phyloP scores from a whole-genome alignment of 2,329 filamentous ascomycete genomes.

The Scolecobasidium constrictum region DNA sequence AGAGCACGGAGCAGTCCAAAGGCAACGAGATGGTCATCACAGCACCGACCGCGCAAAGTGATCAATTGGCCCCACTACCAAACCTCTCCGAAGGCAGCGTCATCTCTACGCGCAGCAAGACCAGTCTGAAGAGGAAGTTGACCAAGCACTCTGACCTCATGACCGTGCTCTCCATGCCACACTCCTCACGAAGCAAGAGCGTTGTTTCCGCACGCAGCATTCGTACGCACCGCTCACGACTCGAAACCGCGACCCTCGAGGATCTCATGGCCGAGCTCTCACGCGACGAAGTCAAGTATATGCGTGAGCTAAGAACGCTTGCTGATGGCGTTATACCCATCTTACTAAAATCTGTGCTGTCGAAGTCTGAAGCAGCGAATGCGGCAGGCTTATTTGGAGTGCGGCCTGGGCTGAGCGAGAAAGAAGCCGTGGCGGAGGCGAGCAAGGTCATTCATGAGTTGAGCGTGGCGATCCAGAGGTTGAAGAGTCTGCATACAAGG shows the following conservation, averaged over 20 bases:
- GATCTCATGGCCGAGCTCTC: slow-evolving; percentile 72
- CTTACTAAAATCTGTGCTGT: slow-evolving; percentile 72
- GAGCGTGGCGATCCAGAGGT: slow-evolving; percentile 78
- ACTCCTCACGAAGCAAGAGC: slow-evolving; percentile 45
- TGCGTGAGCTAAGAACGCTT: slow-evolving; percentile 80
- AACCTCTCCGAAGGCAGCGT: slow-evolving; percentile 5
- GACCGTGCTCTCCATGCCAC: slow-evolving; percentile 74
- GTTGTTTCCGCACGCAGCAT: slow-evolving; percentile 70
- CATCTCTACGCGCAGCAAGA: slow-evolving; percentile 22
- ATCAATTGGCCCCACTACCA: neutral
- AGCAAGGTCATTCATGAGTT: slow-evolving; percentile 88
- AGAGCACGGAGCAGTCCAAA: slow-evolving; percentile 18
- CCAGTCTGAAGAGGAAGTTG: slow-evolving; percentile 59
- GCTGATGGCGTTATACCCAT: slow-evolving; percentile 95
- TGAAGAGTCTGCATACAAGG: slow-evolving; percentile 69
- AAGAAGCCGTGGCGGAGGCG: slow-evolving; percentile 51
- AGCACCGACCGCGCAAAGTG: slow-evolving; percentile 4
- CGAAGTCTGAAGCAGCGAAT: slow-evolving; percentile 53
- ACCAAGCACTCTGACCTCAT: slow-evolving; percentile 92
- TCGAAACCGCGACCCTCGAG: slow-evolving; percentile 56
- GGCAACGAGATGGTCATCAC: slow-evolving; percentile 16
- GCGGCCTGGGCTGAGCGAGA: slow-evolving; percentile 35
- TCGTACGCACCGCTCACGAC: slow-evolving; percentile 57
- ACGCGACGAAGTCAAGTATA: slow-evolving; percentile 78
- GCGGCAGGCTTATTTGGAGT: slow-evolving; percentile 52